A percentile compares a stretch with the other conserved stretches of the same genome.
Evolutionary conservation across 306 rosid genomes (phyloP).

Genomic region (Alnus rubra): DNA sequence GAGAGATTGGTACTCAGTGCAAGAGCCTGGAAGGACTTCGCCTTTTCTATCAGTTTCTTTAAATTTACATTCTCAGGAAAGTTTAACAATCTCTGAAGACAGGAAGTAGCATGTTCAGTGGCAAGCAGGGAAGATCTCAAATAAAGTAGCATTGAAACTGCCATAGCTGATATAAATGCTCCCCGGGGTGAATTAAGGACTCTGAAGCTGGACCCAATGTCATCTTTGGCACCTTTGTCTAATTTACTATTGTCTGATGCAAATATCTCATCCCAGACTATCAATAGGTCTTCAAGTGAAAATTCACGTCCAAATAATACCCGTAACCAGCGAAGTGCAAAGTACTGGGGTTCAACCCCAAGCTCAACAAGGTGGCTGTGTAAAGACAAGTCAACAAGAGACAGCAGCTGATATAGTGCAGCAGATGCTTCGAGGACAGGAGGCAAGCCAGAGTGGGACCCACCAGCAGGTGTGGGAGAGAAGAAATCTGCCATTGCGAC

Average conservation of each 20-base stretch:
- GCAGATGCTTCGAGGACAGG: conserved; percentile 95
- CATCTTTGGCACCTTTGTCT: conserved; percentile 48
- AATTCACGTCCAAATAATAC: conserved; percentile 97
- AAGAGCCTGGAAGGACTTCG: conserved; percentile 74
- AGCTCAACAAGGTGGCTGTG: conserved; percentile 93
- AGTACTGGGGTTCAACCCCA: conserved; percentile 96
- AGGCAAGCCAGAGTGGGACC: conserved; percentile 75
- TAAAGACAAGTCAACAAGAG: conserved; percentile 76
- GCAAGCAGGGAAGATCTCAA: conserved; percentile 93
- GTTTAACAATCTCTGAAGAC: conserved; percentile 87
- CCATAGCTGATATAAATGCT: conserved; percentile 79
- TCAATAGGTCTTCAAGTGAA: conserved; percentile 73
- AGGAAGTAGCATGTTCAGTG: conserved; percentile 85
- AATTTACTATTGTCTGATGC: conserved; percentile 59
- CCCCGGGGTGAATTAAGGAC: conserved; percentile 82
- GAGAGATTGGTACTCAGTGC: conserved; percentile 62
- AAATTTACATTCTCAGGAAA: conserved; percentile 69
- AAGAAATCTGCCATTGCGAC: conserved; percentile 91
- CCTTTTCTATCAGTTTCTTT: conserved; percentile 70
- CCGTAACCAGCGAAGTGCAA: conserved; percentile 97
- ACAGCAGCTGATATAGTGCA: conserved; percentile 78
- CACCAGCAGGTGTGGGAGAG: conserved; percentile 65
- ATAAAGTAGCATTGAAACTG: conserved; percentile 90
- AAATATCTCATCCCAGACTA: conserved; percentile 91
- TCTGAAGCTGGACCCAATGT: conserved; percentile 46